phyloP scores from a whole-genome alignment of 495 filamentous ascomycete genomes.

The Chaetomium cochliodes region DNA sequence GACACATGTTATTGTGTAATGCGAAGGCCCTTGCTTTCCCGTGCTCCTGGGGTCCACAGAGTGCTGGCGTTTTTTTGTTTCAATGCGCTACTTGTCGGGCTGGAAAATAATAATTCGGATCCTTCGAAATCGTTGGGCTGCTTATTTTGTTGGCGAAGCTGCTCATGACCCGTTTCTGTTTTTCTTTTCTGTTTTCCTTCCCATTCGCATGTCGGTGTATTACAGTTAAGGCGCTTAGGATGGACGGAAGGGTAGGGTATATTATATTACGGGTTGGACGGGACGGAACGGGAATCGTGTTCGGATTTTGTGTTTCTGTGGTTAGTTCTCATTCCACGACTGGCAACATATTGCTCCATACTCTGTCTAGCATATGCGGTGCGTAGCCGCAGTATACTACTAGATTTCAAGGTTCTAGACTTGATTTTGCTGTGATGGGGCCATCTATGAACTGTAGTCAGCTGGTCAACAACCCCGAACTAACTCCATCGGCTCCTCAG shows the following conservation, averaged over 20 bases:
- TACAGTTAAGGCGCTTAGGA: constrained; percentile 4
- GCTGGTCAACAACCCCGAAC: not conserved
- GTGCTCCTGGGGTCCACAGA: not conserved
- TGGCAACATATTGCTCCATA: not conserved
- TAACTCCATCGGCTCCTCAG: too few species aligned
- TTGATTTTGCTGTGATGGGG: not conserved
- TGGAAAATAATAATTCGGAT: not conserved
- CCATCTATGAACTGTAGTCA: not conserved
- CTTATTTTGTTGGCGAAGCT: not conserved
- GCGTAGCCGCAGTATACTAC: not conserved
- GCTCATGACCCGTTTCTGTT: not conserved
- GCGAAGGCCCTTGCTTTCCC: not conserved
- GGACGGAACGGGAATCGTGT: not conserved
- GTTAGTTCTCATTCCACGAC: not conserved
- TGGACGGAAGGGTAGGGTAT: not conserved
- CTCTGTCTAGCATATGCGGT: not conserved
- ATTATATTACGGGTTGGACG: not conserved
- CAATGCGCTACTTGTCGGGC: not conserved
- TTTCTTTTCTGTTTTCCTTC: not conserved
- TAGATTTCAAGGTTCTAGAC: too few species aligned
- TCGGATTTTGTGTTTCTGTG: not conserved
- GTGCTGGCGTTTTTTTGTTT: not conserved
- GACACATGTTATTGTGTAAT: constrained; percentile 56
- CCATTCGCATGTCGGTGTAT: not conserved
- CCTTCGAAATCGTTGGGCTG: not conserved